phyloP scores from a whole-genome alignment of 352 stramenopile genomes.

The Phytophthora citricola region DNA sequence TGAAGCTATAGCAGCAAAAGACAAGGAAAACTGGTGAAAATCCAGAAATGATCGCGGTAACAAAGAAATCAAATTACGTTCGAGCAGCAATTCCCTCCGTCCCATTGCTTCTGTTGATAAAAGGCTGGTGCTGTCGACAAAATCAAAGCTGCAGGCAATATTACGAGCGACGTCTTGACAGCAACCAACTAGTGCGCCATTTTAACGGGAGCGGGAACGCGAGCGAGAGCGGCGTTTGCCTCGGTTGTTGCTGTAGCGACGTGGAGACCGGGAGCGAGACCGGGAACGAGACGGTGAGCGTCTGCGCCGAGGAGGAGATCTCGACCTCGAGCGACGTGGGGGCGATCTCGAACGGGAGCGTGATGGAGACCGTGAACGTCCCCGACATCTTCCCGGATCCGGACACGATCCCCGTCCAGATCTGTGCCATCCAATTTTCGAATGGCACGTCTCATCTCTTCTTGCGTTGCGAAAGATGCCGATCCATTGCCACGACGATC shows the following conservation, averaged over 20 bases:
- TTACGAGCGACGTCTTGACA: constrained; percentile 7
- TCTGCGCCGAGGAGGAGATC: constrained; percentile 35
- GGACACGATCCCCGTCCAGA: constrained; percentile 55
- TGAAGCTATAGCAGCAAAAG: constrained; percentile 11
- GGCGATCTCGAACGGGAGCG: constrained; percentile 33
- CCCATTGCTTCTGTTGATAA: constrained; percentile 11
- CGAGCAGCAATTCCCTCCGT: not conserved
- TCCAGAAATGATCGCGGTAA: constrained; percentile 7
- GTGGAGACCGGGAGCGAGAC: constrained; percentile 33
- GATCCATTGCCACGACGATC: constrained; percentile 67
- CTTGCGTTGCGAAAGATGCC: constrained; percentile 66
- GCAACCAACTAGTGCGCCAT: constrained; percentile 31
- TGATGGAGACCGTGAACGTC: constrained; percentile 20
- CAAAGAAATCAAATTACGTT: constrained; percentile 19
- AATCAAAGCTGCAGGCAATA: constrained; percentile 14
- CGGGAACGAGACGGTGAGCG: constrained; percentile 48
- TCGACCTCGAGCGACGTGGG: constrained; percentile 22
- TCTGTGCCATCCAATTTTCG: constrained; percentile 55
- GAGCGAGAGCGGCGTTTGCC: constrained; percentile 22
- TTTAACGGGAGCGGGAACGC: constrained; percentile 26
- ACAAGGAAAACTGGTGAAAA: constrained; percentile 10
- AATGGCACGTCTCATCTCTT: constrained; percentile 68
- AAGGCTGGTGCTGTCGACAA: constrained; percentile 14
- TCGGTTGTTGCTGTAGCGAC: constrained; percentile 30
- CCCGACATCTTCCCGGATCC: constrained; percentile 39